phyloP scores from a whole-genome alignment of 176 grass and related monocot species.

The Microstegium vimineum region DNA sequence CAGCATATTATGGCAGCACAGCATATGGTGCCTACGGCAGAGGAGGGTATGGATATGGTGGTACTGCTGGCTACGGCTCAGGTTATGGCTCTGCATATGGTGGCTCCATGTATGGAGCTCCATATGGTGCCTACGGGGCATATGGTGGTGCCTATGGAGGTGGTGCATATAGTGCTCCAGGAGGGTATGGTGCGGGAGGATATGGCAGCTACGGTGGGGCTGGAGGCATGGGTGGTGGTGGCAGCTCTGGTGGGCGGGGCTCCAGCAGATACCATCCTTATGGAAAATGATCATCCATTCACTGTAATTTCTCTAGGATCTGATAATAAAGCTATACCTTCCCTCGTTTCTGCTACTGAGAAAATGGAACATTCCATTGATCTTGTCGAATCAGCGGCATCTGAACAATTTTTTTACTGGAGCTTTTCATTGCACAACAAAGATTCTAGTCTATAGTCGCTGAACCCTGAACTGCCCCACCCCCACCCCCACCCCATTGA shows the following conservation, averaged over 20 bases:
- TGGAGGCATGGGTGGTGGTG: conserved; percentile 43
- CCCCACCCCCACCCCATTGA: neutral
- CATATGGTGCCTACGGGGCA: conserved; percentile 49
- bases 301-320: conserved; percentile 15
- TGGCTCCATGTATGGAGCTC: conserved; percentile 67
- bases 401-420: neutral
- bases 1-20: conserved; percentile 54
- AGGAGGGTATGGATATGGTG: conserved; percentile 59
- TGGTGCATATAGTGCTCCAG: conserved; percentile 40
- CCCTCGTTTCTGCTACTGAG: conserved; percentile 12
- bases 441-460: conserved; percentile 16
- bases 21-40: conserved; percentile 64
- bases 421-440: conserved; percentile 11
- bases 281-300: conserved; percentile 45
- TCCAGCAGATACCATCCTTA: conserved; percentile 79
- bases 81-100: conserved; percentile 65
- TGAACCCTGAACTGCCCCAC: conserved; percentile 11
- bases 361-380: conserved; percentile 6
- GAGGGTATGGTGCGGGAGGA: conserved; percentile 52
- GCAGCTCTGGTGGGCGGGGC: conserved; percentile 37
- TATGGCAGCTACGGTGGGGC: conserved; percentile 51
- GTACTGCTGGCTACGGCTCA: conserved; percentile 44
- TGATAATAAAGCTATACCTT: conserved; percentile 39
- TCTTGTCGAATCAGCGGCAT: neutral
- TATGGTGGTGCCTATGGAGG: conserved; percentile 48